Conservation (phyloP, 345 rosid genomes). For the Boechera stricta region DNA sequence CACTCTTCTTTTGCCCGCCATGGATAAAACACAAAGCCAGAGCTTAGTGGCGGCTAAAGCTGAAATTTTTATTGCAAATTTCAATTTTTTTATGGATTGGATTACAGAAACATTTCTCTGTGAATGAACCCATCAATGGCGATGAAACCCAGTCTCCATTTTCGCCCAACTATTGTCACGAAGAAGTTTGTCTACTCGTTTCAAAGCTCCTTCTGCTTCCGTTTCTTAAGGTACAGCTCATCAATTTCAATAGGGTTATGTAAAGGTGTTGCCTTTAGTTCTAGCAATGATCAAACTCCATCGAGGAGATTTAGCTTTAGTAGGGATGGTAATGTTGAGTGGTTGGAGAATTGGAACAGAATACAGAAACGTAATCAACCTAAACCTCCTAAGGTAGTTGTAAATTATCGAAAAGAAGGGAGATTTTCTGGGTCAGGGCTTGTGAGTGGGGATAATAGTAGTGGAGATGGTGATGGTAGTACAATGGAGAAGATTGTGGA, state of each 20-base stretch:
- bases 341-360: slow-evolving; percentile 67
- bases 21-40: slow-evolving; percentile 22
- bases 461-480: slow-evolving; percentile 44
- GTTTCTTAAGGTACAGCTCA: slow-evolving; percentile 55
- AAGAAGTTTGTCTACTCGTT: slow-evolving; percentile 36
- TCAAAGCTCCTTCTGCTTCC: slow-evolving; percentile 53
- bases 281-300: slow-evolving; percentile 35
- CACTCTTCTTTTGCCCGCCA: slow-evolving; percentile 36
- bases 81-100: slow-evolving; percentile 7
- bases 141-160: slow-evolving; percentile 64
- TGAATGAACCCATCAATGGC: slow-evolving; percentile 51
- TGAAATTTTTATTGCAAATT: not conserved
- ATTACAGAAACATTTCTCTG: not conserved
- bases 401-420: slow-evolving; percentile 60
- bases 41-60: slow-evolving; percentile 32
- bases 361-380: slow-evolving; percentile 52
- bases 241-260: slow-evolving; percentile 43
- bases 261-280: slow-evolving; percentile 35
- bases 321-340: slow-evolving; percentile 37
- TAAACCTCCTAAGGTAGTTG: slow-evolving; percentile 57
- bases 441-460: slow-evolving; percentile 36
- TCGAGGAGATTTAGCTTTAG: slow-evolving; percentile 39
- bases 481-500: slow-evolving; percentile 89
- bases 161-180: slow-evolving; percentile 46
- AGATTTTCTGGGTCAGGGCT: slow-evolving; percentile 44